These are phyloP conservation scores for Basipetospora chlamydospora DNA, from an alignment of 2,329 filamentous ascomycete species.

Conservation along the genomic window DNA sequence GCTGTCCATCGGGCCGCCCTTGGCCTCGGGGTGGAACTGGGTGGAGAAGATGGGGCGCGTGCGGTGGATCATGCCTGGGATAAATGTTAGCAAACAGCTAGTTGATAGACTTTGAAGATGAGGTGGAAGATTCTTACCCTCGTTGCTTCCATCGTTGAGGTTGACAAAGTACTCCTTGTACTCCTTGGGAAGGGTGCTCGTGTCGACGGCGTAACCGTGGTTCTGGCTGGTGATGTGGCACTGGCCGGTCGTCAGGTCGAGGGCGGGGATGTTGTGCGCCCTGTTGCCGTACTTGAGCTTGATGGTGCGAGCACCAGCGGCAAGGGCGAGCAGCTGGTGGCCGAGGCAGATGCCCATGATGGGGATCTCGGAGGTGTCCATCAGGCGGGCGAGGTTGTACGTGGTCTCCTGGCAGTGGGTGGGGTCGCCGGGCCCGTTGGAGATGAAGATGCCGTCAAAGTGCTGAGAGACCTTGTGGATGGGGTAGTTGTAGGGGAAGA, in stretches of 20 bases:
- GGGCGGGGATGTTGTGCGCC: conserved; percentile 92
- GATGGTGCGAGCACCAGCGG: conserved; percentile 75
- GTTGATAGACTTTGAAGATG: no score
- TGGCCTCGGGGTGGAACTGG: conserved; percentile 97
- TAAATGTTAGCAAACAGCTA: conserved; percentile 26
- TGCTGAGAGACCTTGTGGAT: conserved; percentile 97
- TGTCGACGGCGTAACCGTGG: conserved; percentile 92
- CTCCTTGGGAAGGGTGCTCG: conserved; percentile 63
- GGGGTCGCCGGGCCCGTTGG: conserved; percentile 94
- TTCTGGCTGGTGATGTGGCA: conserved; percentile 99
- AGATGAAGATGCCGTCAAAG: conserved; percentile 98
- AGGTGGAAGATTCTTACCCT: conserved; percentile 40
- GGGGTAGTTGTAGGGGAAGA: conserved; percentile 92
- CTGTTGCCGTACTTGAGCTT: conserved; percentile 99
- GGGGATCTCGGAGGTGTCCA: conserved; percentile 80
- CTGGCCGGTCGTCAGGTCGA: conserved; percentile 87
- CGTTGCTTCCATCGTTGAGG: conserved; percentile 93
- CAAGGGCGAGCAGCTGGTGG: conserved; percentile 87
- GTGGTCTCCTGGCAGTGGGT: conserved; percentile 93
- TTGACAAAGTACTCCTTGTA: conserved; percentile 99
- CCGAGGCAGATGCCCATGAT: conserved; percentile 98
- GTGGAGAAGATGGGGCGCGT: conserved; percentile 94
- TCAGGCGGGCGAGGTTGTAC: conserved; percentile 79
- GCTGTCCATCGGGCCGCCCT: conserved; percentile 91
- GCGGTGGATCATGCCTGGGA: conserved; percentile 70